phyloP scores from a whole-genome alignment of 805 yeast genomes.

The Teunomyces gatunensis region DNA sequence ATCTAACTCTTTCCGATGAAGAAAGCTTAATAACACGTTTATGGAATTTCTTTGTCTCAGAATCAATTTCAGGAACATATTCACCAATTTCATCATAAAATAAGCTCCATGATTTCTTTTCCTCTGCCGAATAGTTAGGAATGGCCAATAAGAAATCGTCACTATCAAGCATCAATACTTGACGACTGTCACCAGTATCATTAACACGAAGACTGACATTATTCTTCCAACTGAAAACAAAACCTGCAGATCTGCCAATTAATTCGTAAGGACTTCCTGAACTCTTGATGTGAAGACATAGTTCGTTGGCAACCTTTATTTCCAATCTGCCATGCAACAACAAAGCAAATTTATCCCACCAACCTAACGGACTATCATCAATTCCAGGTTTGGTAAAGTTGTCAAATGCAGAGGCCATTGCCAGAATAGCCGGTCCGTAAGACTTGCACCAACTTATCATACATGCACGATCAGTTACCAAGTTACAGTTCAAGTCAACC shows the following conservation, averaged over 20 bases:
- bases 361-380: conserved; percentile 45
- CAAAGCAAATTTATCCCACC: conserved; percentile 55
- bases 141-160: conserved; percentile 55
- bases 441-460: conserved; percentile 64
- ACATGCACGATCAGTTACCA: conserved; percentile 47
- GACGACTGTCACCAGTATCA: conserved; percentile 46
- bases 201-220: conserved; percentile 51
- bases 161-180: conserved; percentile 53
- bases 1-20: conserved; percentile 60
- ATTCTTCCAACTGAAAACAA: conserved; percentile 63
- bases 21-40: conserved; percentile 54
- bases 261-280: conserved; percentile 57
- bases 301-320: conserved; percentile 48
- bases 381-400: conserved; percentile 45
- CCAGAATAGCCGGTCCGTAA: conserved; percentile 56
- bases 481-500: conserved; percentile 46
- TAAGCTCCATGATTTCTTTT: conserved; percentile 37
- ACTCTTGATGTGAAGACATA: conserved; percentile 64
- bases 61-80: conserved; percentile 15
- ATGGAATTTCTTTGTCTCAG: conserved; percentile 30
- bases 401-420: conserved; percentile 43
- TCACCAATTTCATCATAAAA: conserved; percentile 25
- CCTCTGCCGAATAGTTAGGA: conserved; percentile 45
- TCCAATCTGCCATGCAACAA: conserved; percentile 52
- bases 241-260: conserved; percentile 58